Base-by-base conservation (phyloP, 768 basidiomycete species). In the Infundibulicybe gibba region DNA sequence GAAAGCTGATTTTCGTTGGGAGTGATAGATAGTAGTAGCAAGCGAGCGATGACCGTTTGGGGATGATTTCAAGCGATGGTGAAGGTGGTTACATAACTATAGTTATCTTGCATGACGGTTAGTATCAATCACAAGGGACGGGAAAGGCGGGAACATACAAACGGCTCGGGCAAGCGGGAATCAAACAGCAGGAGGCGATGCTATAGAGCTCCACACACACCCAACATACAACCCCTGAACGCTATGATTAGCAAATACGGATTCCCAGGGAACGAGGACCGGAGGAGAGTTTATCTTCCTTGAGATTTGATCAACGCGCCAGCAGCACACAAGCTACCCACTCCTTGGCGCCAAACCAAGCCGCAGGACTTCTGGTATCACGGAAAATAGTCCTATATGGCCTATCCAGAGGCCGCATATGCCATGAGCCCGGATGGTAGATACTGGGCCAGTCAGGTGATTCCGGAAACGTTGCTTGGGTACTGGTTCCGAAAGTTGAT, bases 181-280 rank as follows among this genome's bases (percentile, higher is more conserved):
- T n/a, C n/a, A n/a, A n/a, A n/a, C n/a, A n/a, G n/a, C n/a, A n/a
- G n/a, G n/a, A n/a, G n/a, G n/a, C n/a, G n/a, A n/a, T n/a, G n/a
- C n/a, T n/a, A n/a, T n/a, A n/a, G n/a, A n/a, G n/a, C n/a, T 98
- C 61, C 97, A 82, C 10, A 93, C 94, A 60, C 90, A 93, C 0
- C 95, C 95, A 20, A 90, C 87, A 66, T 98, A 98, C 55, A 97
- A 62, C 2, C 94, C 95, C 40, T 74, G 75, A 5, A 97, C 52
- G 2, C 95, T 95, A 62, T 87, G 80, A 15, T 76, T 78, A 35
- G 61, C 78, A 1, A 86, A 47, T 25, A 90, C 90, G 9, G 87
- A 83, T 67, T 94, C 87, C 80, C 81, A 87, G 13, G 83, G 72
- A 12, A 70, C 69, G 38, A 72, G 68, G 50, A 21, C 49, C 57